These are phyloP conservation scores for Endocalyx cinctus DNA, from an alignment of 2,329 filamentous ascomycete species.

Conservation along the genomic window DNA sequence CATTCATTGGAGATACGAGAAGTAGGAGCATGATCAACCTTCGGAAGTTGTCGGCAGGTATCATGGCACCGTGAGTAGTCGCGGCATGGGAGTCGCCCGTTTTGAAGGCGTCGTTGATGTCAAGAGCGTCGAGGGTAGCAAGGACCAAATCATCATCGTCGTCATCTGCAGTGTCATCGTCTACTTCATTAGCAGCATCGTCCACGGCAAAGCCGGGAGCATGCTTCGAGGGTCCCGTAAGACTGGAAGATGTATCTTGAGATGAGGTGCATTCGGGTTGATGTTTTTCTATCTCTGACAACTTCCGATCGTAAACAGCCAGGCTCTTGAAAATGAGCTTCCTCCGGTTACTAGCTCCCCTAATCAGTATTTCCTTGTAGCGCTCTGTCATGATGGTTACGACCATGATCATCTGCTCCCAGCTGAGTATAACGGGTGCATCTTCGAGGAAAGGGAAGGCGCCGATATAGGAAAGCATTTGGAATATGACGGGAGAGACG, in stretches of 20 bases:
- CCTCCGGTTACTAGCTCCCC: conserved; percentile 51
- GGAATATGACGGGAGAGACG: conserved; percentile 64
- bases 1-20: conserved; percentile 58
- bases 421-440: conserved; percentile 64
- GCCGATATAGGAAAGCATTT: conserved; percentile 66
- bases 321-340: conserved; percentile 67
- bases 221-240: conserved; percentile 13
- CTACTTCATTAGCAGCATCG: conserved; percentile 35
- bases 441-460: conserved; percentile 70
- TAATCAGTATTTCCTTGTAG: conserved; percentile 58
- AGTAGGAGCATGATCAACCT: conserved; percentile 67
- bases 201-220: conserved; percentile 43
- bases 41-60: conserved; percentile 69
- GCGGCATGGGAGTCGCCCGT: conserved; percentile 40
- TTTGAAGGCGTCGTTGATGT: conserved; percentile 58
- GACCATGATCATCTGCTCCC: conserved; percentile 67
- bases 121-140: conserved; percentile 63
- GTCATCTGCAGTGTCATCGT: conserved; percentile 39
- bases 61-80: conserved; percentile 59
- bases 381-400: conserved; percentile 69
- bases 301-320: conserved; percentile 63
- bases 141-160: conserved; percentile 61
- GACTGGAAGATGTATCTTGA: conserved; percentile 1
- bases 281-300: conserved; percentile 29
- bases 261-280: conserved; percentile 8